phyloP scores from a whole-genome alignment of 352 stramenopile species.

The Globisporangium paddicum region DNA sequence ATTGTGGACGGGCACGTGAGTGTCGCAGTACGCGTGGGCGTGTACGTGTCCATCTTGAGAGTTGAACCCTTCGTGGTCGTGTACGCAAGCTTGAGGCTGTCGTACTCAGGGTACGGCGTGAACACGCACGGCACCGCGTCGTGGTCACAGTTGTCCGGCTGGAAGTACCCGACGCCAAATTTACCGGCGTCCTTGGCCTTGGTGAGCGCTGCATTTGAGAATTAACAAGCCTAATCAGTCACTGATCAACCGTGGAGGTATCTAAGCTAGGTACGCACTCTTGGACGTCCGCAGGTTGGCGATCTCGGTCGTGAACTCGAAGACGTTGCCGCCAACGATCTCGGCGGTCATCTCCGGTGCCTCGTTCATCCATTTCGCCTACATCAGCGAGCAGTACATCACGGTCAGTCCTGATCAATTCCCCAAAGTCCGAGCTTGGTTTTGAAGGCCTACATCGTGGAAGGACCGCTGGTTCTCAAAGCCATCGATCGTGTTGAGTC shows the following conservation, averaged over 20 bases:
- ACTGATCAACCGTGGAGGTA: no score
- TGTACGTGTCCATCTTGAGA: constrained; percentile 34
- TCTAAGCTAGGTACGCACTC: no score
- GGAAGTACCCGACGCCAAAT: constrained; percentile 73
- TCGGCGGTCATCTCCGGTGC: no score
- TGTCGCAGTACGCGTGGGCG: constrained; percentile 24
- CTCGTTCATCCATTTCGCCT: constrained; percentile 78
- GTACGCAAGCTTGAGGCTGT: constrained; percentile 72
- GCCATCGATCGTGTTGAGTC: constrained; percentile 42
- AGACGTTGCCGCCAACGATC: no score
- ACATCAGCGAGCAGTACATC: no score
- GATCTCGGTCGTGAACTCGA: no score
- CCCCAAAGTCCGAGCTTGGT: no score
- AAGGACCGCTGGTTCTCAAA: constrained; percentile 47
- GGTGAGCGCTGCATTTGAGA: constrained; percentile 20
- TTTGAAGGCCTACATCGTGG: no score
- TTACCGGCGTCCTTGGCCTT: constrained; percentile 46
- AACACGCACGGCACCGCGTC: constrained; percentile 44
- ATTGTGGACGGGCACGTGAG: constrained; percentile 40
- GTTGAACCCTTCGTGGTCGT: constrained; percentile 58
- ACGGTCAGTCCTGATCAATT: no score
- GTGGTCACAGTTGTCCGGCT: constrained; percentile 65
- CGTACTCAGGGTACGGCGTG: constrained; percentile 66
- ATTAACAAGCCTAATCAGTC: no score
- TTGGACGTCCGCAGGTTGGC: no score